Evolutionary conservation across 2,329 filamentous ascomycete genomes (phyloP), one percentile per base, ranked within the genome.

Genomic region (Pseudogymnoascus sp.): DNA sequence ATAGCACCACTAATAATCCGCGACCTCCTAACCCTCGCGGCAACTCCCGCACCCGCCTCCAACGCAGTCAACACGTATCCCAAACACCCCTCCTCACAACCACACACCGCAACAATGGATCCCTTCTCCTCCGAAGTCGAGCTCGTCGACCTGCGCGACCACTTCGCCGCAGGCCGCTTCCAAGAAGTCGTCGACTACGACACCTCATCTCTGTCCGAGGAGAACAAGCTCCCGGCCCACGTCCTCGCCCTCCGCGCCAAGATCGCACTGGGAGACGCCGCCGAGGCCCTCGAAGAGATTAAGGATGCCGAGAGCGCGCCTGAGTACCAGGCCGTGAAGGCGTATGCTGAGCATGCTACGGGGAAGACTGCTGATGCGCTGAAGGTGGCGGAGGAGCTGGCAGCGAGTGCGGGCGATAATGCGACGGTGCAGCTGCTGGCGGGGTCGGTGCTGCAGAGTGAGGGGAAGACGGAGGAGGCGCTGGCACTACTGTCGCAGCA

Each of bases 181-280:
- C 84, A 90, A 72, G 82, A 88, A 72, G 92, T 95, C 66, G 76
- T 95, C 76, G 88, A 94, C 78, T 96, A 92, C 77, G 89, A 95
- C 76, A 88, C 86, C 44, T 86, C 88, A 5, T 81, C 86, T 64
- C 88, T 97, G 72, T 94, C 90, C 48, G 69, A 86, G 66, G 85
- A 89, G 70, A 97, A 97, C 78, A 81, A 81, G 55, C 81, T 92
- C 12, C 85, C 91, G 42, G 89, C 90, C 41, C 87, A 87, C 63
- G 79, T 96, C 48, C 84, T 97, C 62, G 82, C 88, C 73, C 85
- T 93, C 66, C 90, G 94, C 73, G 87, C 93, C 44, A 88, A 88
- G 72, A 85, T 96, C 71, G 92, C 92, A 60, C 83, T 93, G 6
- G 91, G 91, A 61, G 86, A 96, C 72, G 84, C 87, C 65, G 80